These are phyloP conservation scores for Halteria grandinella DNA, from an alignment of 73 alveolate species.

Conservation along the genomic window DNA sequence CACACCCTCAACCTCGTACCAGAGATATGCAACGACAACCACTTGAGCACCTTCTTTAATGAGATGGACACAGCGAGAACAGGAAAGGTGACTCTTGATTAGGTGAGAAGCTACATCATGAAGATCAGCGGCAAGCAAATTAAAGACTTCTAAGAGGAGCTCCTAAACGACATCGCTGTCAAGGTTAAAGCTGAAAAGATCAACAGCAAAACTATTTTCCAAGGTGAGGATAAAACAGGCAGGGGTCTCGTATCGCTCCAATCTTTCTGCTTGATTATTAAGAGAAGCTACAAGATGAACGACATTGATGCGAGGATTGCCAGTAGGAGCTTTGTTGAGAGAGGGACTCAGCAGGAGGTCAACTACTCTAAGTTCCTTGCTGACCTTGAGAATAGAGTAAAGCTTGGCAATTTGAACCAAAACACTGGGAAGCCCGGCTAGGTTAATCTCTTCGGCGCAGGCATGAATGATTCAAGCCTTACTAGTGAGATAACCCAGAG, in stretches of 20 bases:
- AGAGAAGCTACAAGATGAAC: neutral
- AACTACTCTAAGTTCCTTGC: constrained; percentile 15
- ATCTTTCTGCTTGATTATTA: neutral
- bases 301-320: constrained; percentile 8
- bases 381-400: constrained; percentile 4
- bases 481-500: neutral
- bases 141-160: constrained; percentile 12
- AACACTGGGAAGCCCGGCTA: too few species aligned
- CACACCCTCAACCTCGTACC: neutral
- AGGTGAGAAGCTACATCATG: neutral
- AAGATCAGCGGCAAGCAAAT: constrained; percentile 7
- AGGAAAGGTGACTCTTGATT: neutral
- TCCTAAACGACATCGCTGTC: constrained; percentile 1
- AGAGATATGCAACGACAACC: neutral
- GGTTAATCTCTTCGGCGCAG: too few species aligned
- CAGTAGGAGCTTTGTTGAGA: constrained; percentile 1
- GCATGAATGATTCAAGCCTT: too few species aligned
- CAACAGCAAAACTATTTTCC: neutral
- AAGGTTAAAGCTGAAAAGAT: neutral
- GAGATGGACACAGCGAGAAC: neutral
- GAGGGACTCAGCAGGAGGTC: neutral
- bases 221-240: neutral
- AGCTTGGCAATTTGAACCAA: too few species aligned
- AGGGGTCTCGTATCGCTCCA: neutral
- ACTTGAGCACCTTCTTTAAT: neutral